These are phyloP conservation scores for Thraustochytrium sp. DNA, from an alignment of 352 stramenopile species.

Conservation along the genomic window DNA sequence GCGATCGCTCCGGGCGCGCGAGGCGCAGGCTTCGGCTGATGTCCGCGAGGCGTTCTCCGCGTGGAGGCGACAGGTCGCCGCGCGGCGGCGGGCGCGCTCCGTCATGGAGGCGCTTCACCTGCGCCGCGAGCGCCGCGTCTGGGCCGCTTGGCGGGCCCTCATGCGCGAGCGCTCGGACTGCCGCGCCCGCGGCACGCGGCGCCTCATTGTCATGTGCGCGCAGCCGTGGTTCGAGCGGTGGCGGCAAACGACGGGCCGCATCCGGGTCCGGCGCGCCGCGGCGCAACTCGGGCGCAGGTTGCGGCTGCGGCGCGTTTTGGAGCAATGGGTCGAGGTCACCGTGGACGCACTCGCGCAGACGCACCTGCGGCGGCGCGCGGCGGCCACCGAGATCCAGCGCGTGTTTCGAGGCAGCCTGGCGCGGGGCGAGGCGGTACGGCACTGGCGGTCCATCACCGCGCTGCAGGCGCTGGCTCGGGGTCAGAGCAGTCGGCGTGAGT, in stretches of 20 bases:
- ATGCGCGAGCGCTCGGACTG: no score
- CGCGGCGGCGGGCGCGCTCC: no score
- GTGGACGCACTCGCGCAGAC: not conserved
- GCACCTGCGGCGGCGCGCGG: not conserved
- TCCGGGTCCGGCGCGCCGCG: not conserved
- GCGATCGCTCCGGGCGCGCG: no score
- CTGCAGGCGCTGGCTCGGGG: not conserved
- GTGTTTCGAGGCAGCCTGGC: not conserved
- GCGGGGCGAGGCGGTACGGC: not conserved
- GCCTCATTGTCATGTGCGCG: no score
- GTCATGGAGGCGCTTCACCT: no score
- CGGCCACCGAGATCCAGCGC: not conserved
- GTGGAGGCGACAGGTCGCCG: no score
- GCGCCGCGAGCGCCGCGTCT: no score
- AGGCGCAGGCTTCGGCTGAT: no score
- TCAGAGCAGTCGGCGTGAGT: not conserved
- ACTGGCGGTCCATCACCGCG: not conserved
- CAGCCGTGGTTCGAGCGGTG: no score
- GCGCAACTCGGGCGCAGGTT: not conserved
- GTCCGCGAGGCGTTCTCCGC: no score
- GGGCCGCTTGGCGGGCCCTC: no score
- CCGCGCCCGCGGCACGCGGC: no score
- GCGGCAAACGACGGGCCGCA: not conserved
- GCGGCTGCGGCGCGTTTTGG: not conserved
- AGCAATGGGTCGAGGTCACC: not conserved